Evolutionary conservation across 2,329 filamentous ascomycete genomes (phyloP).

Genomic region (Trichophyton rubrum): DNA sequence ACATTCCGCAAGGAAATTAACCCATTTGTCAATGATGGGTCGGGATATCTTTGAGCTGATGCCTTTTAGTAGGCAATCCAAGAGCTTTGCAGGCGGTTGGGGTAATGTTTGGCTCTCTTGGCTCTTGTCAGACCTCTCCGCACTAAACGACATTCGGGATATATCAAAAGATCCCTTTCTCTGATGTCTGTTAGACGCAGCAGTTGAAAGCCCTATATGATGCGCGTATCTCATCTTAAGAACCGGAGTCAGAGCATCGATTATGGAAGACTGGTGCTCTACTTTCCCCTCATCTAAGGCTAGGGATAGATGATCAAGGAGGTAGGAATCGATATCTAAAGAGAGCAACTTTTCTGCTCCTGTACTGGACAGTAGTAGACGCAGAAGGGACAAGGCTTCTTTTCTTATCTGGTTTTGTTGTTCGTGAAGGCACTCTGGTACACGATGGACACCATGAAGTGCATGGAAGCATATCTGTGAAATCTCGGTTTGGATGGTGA

Average conservation of each 20-base stretch:
- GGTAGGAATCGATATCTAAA: constrained; percentile 51
- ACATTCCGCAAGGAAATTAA: constrained; percentile 69
- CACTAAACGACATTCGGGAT: constrained; percentile 35
- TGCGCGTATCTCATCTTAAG: constrained; percentile 48
- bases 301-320: constrained; percentile 56
- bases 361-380: constrained; percentile 29
- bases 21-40: constrained; percentile 79
- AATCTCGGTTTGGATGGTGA: constrained; percentile 15
- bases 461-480: constrained; percentile 10
- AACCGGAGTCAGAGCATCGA: constrained; percentile 64
- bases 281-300: constrained; percentile 51
- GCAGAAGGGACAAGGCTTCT: constrained; percentile 55
- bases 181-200: constrained; percentile 24
- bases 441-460: constrained; percentile 5
- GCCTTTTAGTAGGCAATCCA: constrained; percentile 73
- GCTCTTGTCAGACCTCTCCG: constrained; percentile 32
- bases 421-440: constrained; percentile 26
- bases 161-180: constrained; percentile 30
- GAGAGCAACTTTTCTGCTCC: constrained; percentile 28
- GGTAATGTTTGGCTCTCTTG: constrained; percentile 35
- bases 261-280: constrained; percentile 61
- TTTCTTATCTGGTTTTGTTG: constrained; percentile 57
- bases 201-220: constrained; percentile 20
- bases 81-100: constrained; percentile 42
- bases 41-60: constrained; percentile 64